Evolutionary conservation across 805 yeast genomes (phyloP).

Genomic region (Candida namnaoensis): DNA sequence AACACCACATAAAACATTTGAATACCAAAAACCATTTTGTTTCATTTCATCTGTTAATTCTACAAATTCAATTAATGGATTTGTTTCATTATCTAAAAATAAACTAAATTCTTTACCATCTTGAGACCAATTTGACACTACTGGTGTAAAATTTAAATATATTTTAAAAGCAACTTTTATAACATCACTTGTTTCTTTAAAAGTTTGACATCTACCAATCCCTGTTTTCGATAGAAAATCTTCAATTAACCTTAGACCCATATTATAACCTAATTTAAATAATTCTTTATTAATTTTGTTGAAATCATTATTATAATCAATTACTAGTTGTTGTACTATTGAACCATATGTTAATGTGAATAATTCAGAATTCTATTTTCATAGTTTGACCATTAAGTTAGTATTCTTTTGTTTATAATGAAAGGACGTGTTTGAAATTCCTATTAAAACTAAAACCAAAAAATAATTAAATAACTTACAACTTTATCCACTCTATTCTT

Average conservation of each 20-base stretch:
- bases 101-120: slow-evolving; percentile 72
- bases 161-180: slow-evolving; percentile 86
- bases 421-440: too few relatives aligned
- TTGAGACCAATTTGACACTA: slow-evolving; percentile 62
- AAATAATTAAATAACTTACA: slow-evolving; percentile 31
- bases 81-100: slow-evolving; percentile 50
- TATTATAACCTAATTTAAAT: slow-evolving; percentile 91
- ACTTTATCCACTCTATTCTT: slow-evolving; percentile 80
- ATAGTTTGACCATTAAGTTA: background rate
- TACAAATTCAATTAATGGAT: slow-evolving; percentile 91
- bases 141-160: slow-evolving; percentile 77
- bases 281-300: slow-evolving; percentile 72
- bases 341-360: slow-evolving; percentile 95
- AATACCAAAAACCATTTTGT: slow-evolving; percentile 77
- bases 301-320: slow-evolving; percentile 73
- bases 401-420: too few relatives aligned
- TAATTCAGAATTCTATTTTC: slow-evolving; percentile 68
- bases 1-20: slow-evolving; percentile 85
- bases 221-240: slow-evolving; percentile 88
- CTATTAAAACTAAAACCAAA: too few relatives aligned
- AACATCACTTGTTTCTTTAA: slow-evolving; percentile 83
- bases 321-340: slow-evolving; percentile 83
- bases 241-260: slow-evolving; percentile 85
- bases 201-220: slow-evolving; percentile 69
- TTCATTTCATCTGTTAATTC: slow-evolving; percentile 80